phyloP scores from a whole-genome alignment of 75 land plant genomes.

The Larix kaempferi region DNA sequence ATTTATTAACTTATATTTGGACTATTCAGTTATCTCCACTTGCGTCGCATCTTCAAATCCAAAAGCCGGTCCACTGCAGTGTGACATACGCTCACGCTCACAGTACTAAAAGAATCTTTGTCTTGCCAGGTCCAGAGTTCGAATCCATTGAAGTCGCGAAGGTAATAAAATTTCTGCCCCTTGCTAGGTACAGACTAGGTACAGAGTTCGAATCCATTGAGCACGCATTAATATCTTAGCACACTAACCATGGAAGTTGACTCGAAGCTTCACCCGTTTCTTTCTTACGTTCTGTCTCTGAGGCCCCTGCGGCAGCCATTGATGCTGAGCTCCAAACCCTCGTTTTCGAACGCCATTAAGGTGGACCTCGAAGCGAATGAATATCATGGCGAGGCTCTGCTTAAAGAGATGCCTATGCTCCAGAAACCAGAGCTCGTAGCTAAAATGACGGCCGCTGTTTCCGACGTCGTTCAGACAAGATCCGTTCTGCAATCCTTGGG shows the following conservation, averaged over 20 bases:
- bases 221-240: background rate
- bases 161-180: too few species aligned
- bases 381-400: constrained; percentile 1
- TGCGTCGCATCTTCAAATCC: too few species aligned
- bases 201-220: background rate
- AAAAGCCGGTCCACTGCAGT: too few species aligned
- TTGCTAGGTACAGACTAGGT: background rate
- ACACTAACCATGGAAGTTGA: background rate
- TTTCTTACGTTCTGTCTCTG: constrained; percentile 14
- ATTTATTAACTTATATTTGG: too few species aligned
- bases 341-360: background rate
- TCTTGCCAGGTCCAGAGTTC: too few species aligned
- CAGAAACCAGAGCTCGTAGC: background rate
- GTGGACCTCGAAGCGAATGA: constrained; percentile 14
- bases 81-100: too few species aligned
- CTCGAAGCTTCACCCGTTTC: constrained; percentile 6
- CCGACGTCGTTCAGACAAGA: constrained; percentile 18
- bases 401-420: background rate
- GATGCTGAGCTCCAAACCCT: constrained; percentile 12
- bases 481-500: constrained; percentile 21
- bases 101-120: too few species aligned
- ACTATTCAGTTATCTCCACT: too few species aligned
- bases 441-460: background rate
- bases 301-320: constrained; percentile 23
- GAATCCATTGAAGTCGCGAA: too few species aligned